phyloP scores from a whole-genome alignment of 306 rosid genomes.

The barrel medic (Medicago truncatula) region DNA sequence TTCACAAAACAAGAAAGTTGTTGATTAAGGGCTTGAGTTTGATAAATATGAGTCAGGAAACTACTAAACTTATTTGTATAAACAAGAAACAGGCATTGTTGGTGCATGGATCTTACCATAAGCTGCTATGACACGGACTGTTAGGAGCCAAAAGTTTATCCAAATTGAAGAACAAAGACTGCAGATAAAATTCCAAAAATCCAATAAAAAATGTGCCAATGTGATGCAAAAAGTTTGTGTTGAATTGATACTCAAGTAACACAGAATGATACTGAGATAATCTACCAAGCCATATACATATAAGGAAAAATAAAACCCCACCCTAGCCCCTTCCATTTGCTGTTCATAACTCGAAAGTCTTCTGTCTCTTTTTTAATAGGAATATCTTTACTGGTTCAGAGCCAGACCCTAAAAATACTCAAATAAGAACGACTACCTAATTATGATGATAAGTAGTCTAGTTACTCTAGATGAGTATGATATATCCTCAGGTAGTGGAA shows the following conservation, averaged over 20 bases:
- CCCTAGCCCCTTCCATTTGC: slow-evolving; percentile 8
- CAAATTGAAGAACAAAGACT: slow-evolving; percentile 83
- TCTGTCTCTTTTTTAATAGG: not conserved
- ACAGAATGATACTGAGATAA: slow-evolving; percentile 30
- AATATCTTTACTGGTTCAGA: slow-evolving; percentile 1
- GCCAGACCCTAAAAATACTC: slow-evolving; percentile 7
- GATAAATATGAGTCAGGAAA: not conserved
- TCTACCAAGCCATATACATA: slow-evolving; percentile 31
- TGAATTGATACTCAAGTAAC: slow-evolving; percentile 13
- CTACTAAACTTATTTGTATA: slow-evolving; percentile 1
- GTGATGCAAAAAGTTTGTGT: slow-evolving; percentile 14
- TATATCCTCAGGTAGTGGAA: slow-evolving; percentile 28
- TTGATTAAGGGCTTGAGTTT: not conserved
- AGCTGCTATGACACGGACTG: slow-evolving; percentile 85
- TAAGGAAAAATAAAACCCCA: slow-evolving; percentile 15
- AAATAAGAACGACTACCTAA: slow-evolving; percentile 2
- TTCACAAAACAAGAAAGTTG: not conserved
- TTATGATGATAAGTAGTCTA: slow-evolving; percentile 15
- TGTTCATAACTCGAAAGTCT: slow-evolving; percentile 26
- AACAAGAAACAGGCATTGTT: slow-evolving; percentile 30
- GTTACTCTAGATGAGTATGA: slow-evolving; percentile 9
- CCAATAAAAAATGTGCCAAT: slow-evolving; percentile 32
- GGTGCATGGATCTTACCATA: slow-evolving; percentile 69
- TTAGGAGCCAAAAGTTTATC: slow-evolving; percentile 86
- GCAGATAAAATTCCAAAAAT: slow-evolving; percentile 57